These are phyloP conservation scores for Penicillium sp. DNA, from an alignment of 2,329 filamentous ascomycete species.

Conservation along the genomic window DNA sequence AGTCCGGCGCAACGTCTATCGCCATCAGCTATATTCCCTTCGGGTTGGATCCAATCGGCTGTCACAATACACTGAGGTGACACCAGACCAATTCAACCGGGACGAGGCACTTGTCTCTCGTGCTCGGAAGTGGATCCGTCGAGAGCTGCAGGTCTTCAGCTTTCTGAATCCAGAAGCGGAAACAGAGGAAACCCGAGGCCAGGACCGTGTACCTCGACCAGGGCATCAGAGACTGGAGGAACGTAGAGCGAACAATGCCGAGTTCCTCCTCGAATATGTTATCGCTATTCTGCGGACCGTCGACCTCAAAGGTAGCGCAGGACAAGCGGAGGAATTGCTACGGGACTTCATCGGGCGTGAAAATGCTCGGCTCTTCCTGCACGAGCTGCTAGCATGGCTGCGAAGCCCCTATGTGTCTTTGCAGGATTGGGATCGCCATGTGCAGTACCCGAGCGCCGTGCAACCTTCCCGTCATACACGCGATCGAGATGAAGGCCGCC, in stretches of 20 bases:
- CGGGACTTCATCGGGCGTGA: conserved; percentile 73
- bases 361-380: conserved; percentile 72
- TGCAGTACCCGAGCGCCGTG: conserved; percentile 60
- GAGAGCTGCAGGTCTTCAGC: conserved; percentile 79
- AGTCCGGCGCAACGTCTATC: conserved; percentile 70
- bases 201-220: conserved; percentile 21
- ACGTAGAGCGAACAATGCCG: conserved; percentile 65
- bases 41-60: conserved; percentile 77
- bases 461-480: conserved; percentile 2
- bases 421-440: conserved; percentile 73
- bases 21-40: conserved; percentile 67
- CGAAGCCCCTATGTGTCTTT: conserved; percentile 72
- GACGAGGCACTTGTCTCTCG: conserved; percentile 69
- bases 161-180: conserved; percentile 56
- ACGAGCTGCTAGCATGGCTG: conserved; percentile 80
- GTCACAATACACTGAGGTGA: conserved; percentile 73
- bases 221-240: conserved; percentile 35
- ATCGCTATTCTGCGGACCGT: conserved; percentile 78
- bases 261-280: conserved; percentile 83
- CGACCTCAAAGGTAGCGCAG: conserved; percentile 73
- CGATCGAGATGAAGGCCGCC: conserved; percentile 11
- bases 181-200: conserved; percentile 16
- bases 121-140: conserved; percentile 75
- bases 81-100: conserved; percentile 61
- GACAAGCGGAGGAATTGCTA: conserved; percentile 75